These are phyloP conservation scores for Eucalyptus regnans DNA, from an alignment of 345 rosid species.

Conservation along the genomic window DNA sequence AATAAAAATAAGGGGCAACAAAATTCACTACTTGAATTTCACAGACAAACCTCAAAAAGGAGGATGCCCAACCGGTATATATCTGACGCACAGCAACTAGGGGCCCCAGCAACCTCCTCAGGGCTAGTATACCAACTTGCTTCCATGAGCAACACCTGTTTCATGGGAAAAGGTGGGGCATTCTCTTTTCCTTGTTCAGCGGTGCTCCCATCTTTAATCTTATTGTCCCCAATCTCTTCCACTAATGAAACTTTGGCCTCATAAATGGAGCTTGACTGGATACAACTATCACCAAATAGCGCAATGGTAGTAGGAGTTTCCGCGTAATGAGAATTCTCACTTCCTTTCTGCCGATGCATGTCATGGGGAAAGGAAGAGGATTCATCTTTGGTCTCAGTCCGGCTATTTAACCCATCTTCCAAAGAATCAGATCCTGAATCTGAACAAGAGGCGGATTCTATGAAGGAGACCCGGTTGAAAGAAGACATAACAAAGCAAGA, in stretches of 20 bases:
- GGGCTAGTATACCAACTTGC: constrained; percentile 82
- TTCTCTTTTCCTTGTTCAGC: constrained; percentile 47
- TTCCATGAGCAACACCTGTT: constrained; percentile 74
- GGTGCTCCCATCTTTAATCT: constrained; percentile 12
- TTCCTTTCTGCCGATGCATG: constrained; percentile 18
- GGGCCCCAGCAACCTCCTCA: constrained; percentile 60
- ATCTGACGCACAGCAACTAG: constrained; percentile 76
- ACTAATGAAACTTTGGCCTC: constrained; percentile 8
- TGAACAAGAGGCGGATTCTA: constrained; percentile 92
- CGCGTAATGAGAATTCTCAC: constrained; percentile 18
- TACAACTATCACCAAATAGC: constrained; percentile 49
- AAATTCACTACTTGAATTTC: background rate
- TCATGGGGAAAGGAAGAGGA: constrained; percentile 28
- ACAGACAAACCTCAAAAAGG: constrained; percentile 70
- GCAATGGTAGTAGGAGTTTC: constrained; percentile 23
- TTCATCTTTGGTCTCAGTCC: constrained; percentile 20
- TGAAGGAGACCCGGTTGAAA: constrained; percentile 82
- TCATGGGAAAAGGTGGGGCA: constrained; percentile 75
- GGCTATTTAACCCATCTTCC: constrained; percentile 58
- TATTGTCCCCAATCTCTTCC: constrained; percentile 29
- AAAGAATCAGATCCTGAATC: constrained; percentile 89
- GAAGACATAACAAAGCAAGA: constrained; percentile 95
- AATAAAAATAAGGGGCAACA: background rate
- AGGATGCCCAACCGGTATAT: constrained; percentile 81
- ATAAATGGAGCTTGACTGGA: constrained; percentile 37